Percentiles rank a stretch among this genome's conserved stretches.
Evolutionary conservation across 805 yeast species (phyloP).

Genomic region (Starmerella bombi): DNA sequence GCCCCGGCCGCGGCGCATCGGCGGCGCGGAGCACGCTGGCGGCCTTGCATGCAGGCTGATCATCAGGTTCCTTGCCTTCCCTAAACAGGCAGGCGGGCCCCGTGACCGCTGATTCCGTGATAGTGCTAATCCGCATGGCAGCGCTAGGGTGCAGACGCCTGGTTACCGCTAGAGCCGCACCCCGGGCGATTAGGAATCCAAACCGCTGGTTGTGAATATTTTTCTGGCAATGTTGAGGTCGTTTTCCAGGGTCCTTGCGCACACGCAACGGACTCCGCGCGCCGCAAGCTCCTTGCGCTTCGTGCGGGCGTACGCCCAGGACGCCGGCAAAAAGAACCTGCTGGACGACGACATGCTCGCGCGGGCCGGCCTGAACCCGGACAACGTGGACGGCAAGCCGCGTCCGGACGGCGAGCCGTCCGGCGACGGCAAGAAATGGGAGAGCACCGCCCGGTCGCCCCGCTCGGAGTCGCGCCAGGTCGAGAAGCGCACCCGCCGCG

Average conservation of each 20-base stretch:
- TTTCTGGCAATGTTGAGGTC: not conserved
- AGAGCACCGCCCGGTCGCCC: conserved; percentile 36
- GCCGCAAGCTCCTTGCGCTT: not conserved
- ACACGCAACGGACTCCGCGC: not conserved
- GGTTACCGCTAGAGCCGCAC: too few species aligned
- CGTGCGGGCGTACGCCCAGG: conserved; percentile 1
- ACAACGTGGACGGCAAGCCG: conserved; percentile 22
- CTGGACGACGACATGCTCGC: conserved; percentile 70
- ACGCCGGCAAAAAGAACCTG: conserved; percentile 26
- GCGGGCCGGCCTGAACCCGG: conserved; percentile 67
- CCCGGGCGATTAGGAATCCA: too few species aligned
- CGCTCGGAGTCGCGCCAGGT: conserved; percentile 28
- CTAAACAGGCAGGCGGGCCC: too few species aligned
- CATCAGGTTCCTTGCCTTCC: too few species aligned
- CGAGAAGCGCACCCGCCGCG: conserved; percentile 62
- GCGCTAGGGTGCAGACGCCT: too few species aligned
- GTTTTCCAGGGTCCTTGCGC: not conserved
- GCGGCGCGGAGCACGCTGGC: too few species aligned
- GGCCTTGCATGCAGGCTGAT: too few species aligned
- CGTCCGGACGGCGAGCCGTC: conserved; percentile 15
- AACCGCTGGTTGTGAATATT: too few species aligned
- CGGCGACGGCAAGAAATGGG: conserved; percentile 33
- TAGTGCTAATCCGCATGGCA: too few species aligned
- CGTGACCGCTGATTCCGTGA: too few species aligned
- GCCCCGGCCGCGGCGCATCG: too few species aligned